Conservation (phyloP, 257 asterid species). For the Dorcoceras hygrometricum region DNA sequence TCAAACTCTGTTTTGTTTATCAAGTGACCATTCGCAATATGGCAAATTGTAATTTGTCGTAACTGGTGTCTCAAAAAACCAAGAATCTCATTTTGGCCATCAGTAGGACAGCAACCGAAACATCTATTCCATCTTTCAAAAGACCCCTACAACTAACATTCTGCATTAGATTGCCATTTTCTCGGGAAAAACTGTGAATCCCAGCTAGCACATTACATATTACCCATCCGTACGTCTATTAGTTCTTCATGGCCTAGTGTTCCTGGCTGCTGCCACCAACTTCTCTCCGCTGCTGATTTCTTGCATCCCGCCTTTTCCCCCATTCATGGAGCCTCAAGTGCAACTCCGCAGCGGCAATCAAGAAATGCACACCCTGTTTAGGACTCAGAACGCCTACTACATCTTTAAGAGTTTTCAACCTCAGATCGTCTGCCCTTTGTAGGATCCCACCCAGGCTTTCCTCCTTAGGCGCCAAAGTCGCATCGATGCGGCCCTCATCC, state of each 20-base stretch:
- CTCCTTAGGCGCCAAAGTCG: conserved; percentile 29
- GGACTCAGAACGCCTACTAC: conserved; percentile 3
- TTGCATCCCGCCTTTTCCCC: not conserved
- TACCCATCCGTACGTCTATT: not conserved
- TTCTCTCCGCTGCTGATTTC: not conserved
- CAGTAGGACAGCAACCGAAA: not conserved
- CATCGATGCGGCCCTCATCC: conserved; percentile 14
- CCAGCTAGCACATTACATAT: not conserved
- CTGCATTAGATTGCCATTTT: not conserved
- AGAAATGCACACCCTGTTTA: not conserved
- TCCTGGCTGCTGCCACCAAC: not conserved
- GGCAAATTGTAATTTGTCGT: not conserved
- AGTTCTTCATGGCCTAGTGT: not conserved
- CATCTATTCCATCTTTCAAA: not conserved
- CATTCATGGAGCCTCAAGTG: not conserved
- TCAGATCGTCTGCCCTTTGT: conserved; percentile 37
- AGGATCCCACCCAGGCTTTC: conserved; percentile 29
- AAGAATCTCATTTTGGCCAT: not conserved
- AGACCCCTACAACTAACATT: not conserved
- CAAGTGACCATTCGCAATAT: no score
- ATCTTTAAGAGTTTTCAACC: conserved; percentile 35
- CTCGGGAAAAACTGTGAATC: not conserved
- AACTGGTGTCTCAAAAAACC: not conserved
- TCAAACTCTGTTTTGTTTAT: no score
- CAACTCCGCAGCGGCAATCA: not conserved